Conservation (phyloP, 768 basidiomycete genomes). For the Holtermanniella nyarrowii region DNA sequence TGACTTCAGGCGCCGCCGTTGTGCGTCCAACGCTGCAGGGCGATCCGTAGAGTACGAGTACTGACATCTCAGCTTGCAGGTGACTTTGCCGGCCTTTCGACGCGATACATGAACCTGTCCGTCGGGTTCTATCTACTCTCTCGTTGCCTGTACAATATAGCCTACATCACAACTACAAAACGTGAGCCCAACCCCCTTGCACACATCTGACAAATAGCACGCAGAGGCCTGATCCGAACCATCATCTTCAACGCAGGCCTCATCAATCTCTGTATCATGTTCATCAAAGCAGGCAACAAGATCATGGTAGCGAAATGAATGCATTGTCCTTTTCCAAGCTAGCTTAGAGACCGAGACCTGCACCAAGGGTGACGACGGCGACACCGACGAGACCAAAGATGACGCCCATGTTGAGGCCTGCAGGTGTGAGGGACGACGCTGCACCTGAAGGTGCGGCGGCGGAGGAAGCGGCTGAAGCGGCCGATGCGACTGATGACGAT, state of each 20-base stretch:
- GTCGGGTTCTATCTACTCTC: slow-evolving; percentile 21
- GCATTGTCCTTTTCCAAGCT: background rate
- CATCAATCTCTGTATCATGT: slow-evolving; percentile 20
- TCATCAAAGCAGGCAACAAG: slow-evolving; percentile 29
- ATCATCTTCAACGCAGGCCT: slow-evolving; percentile 17
- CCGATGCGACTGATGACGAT: background rate
- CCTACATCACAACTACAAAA: too few species aligned
- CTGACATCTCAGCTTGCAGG: slow-evolving; percentile 19
- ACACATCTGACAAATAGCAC: slow-evolving; percentile 1
- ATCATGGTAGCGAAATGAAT: background rate
- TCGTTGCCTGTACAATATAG: slow-evolving; percentile 16
- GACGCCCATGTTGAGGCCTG: background rate
- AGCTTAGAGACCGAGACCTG: background rate
- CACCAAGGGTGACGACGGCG: background rate
- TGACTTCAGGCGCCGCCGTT: slow-evolving; percentile 21
- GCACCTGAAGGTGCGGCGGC: background rate
- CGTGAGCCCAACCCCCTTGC: too few species aligned
- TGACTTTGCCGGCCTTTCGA: slow-evolving; percentile 20
- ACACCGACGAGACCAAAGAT: background rate
- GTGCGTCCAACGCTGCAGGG: too few species aligned
- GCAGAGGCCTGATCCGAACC: slow-evolving; percentile 14
- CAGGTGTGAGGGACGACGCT: background rate
- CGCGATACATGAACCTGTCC: slow-evolving; percentile 19
- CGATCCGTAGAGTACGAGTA: too few species aligned
- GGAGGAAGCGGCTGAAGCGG: background rate